Percentiles rank a stretch among this genome's conserved stretches.
Evolutionary conservation across 768 basidiomycete species (phyloP).

Genomic region (Suillus alpinus): DNA sequence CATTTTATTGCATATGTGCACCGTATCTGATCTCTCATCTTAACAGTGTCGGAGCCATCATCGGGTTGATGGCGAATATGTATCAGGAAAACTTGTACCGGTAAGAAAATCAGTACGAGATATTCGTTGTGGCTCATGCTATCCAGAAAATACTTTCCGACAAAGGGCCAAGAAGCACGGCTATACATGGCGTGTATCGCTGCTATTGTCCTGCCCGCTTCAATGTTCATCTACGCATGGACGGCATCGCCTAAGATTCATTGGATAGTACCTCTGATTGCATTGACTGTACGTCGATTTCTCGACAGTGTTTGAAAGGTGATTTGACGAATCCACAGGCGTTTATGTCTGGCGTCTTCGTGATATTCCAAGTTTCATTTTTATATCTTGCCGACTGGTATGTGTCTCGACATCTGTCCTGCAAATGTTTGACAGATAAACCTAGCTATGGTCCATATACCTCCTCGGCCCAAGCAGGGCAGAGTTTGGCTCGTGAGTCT

Average conservation of each 20-base stretch:
- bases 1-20: not conserved
- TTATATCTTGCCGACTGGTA: constrained; percentile 54
- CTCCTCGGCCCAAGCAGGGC: constrained; percentile 53
- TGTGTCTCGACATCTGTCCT: constrained; percentile 9
- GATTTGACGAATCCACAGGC: constrained; percentile 27
- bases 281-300: constrained; percentile 17
- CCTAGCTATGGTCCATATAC: constrained; percentile 44
- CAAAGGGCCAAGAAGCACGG: constrained; percentile 51
- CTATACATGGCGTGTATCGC: constrained; percentile 54
- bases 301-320: not conserved
- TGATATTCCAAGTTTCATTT: constrained; percentile 45
- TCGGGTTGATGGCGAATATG: constrained; percentile 43
- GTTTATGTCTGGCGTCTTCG: constrained; percentile 37
- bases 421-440: not conserved
- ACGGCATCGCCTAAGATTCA: constrained; percentile 53
- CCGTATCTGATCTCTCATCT: not conserved
- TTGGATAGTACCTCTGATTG: constrained; percentile 47
- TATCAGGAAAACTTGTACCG: constrained; percentile 49
- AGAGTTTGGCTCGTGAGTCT: constrained; percentile 43
- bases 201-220: constrained; percentile 49
- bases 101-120: constrained; percentile 25
- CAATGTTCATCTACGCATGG: constrained; percentile 73
- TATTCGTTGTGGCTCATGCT: constrained; percentile 21
- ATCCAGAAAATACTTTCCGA: constrained; percentile 17
- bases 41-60: constrained; percentile 47